A percentile compares a stretch with the other conserved stretches of the same genome.
Evolutionary conservation across 495 filamentous ascomycete genomes (phyloP).

Genomic region (Rhypophila decipiens): DNA sequence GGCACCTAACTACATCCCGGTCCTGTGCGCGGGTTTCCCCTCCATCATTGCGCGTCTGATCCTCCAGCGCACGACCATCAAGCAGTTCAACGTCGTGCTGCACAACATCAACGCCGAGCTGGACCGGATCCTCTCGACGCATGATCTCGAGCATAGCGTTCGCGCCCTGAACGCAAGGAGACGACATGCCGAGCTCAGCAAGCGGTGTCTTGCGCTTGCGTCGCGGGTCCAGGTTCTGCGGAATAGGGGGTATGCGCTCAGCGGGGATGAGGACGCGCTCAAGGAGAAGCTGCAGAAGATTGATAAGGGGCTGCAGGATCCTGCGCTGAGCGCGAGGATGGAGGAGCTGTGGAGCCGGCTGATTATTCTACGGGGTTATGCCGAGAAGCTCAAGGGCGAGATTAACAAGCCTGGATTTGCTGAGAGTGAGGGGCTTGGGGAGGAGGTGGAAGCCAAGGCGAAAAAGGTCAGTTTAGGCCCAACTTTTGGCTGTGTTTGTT

Average conservation of each 20-base stretch:
- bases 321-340: slow-evolving; percentile 69
- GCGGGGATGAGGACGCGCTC: slow-evolving; percentile 83
- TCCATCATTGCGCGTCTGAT: slow-evolving; percentile 68
- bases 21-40: slow-evolving; percentile 49
- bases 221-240: slow-evolving; percentile 87
- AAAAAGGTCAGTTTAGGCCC: slow-evolving; percentile 64
- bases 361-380: slow-evolving; percentile 74
- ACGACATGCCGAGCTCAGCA: slow-evolving; percentile 71
- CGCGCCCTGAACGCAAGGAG: slow-evolving; percentile 73
- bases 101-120: slow-evolving; percentile 87
- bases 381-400: slow-evolving; percentile 71
- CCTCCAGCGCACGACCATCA: slow-evolving; percentile 66
- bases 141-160: slow-evolving; percentile 75
- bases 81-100: slow-evolving; percentile 67
- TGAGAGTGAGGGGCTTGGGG: slow-evolving; percentile 37
- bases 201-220: slow-evolving; percentile 76
- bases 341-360: slow-evolving; percentile 98
- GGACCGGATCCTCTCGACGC: slow-evolving; percentile 67
- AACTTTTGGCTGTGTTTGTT: slow-evolving; percentile 3
- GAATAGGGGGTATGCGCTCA: slow-evolving; percentile 87
- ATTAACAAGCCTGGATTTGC: slow-evolving; percentile 56
- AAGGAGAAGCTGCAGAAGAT: slow-evolving; percentile 74
- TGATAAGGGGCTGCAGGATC: slow-evolving; percentile 73
- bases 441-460: slow-evolving; percentile 73
- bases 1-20: slow-evolving; percentile 67